A percentile compares a stretch with the other conserved stretches of the same genome.
Evolutionary conservation across 1,139 yeast species (phyloP).

Genomic region (Kluyveromyces marxianus): DNA sequence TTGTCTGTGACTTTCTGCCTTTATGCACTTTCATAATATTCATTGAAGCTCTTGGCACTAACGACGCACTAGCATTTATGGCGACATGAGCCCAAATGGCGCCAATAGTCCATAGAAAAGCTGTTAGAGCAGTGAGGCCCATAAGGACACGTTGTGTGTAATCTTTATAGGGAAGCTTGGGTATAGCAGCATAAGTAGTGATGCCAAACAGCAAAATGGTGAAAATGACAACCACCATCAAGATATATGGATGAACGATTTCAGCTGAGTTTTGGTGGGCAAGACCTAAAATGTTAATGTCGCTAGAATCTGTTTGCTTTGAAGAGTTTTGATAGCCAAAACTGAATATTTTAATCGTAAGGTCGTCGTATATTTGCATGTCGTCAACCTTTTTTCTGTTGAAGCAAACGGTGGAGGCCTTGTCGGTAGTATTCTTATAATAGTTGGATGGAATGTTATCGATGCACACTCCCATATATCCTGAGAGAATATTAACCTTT

Average conservation of each 20-base stretch:
- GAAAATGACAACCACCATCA: slow-evolving; percentile 44
- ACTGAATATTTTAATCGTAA: slow-evolving; percentile 21
- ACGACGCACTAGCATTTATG: slow-evolving; percentile 36
- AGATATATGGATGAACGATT: slow-evolving; percentile 47
- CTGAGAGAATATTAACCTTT: slow-evolving; percentile 22
- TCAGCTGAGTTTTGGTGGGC: slow-evolving; percentile 27
- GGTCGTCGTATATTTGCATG: slow-evolving; percentile 19
- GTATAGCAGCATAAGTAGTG: slow-evolving; percentile 40
- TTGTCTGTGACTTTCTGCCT: slow-evolving; percentile 50
- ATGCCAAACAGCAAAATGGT: slow-evolving; percentile 37
- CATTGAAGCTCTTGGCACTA: slow-evolving; percentile 48
- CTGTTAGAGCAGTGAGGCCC: slow-evolving; percentile 34
- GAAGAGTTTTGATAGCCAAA: slow-evolving; percentile 11
- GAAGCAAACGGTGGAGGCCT: slow-evolving; percentile 18
- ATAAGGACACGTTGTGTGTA: slow-evolving; percentile 32
- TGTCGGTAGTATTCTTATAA: slow-evolving; percentile 6
- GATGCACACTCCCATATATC: slow-evolving; percentile 30
- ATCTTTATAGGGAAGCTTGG: slow-evolving; percentile 40
- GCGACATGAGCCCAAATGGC: slow-evolving; percentile 65
- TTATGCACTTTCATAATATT: slow-evolving; percentile 37
- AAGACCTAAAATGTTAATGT: slow-evolving; percentile 24
- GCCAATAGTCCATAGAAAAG: slow-evolving; percentile 59
- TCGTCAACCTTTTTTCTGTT: slow-evolving; percentile 21
- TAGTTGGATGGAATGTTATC: slow-evolving; percentile 21
- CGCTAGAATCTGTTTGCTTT: slow-evolving; percentile 12